Conservation (phyloP, 129 eudicot species). For the Flaveria trinervia region DNA sequence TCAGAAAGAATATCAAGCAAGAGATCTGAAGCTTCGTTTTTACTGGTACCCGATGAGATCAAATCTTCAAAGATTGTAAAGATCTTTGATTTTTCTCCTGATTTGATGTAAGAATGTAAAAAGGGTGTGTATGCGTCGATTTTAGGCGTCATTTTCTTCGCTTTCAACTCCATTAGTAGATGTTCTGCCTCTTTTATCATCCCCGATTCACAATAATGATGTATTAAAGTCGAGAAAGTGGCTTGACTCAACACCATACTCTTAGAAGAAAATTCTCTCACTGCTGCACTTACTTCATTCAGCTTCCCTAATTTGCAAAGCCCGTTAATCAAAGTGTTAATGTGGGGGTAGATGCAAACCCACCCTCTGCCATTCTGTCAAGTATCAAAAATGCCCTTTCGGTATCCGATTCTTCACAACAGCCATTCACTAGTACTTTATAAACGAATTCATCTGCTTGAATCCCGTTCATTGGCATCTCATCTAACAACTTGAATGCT, state of each 20-base stretch:
- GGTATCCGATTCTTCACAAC: conserved; percentile 37
- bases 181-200: conserved; percentile 36
- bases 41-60: conserved; percentile 25
- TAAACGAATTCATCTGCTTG: conserved; percentile 39
- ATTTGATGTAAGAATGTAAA: conserved; percentile 37
- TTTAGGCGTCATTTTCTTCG: conserved; percentile 18
- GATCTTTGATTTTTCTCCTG: conserved; percentile 31
- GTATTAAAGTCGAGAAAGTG: conserved; percentile 33
- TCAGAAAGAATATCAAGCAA: conserved; percentile 27
- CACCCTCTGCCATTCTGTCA: conserved; percentile 32
- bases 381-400: conserved; percentile 37
- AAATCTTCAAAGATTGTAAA: conserved; percentile 30
- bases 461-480: conserved; percentile 40
- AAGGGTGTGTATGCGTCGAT: conserved; percentile 37
- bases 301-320: conserved; percentile 36
- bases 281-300: conserved; percentile 30
- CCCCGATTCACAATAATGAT: conserved; percentile 31
- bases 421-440: conserved; percentile 39
- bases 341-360: conserved; percentile 29
- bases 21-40: conserved; percentile 25
- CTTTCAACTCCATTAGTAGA: conserved; percentile 34
- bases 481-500: conserved; percentile 40
- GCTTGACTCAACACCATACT: conserved; percentile 18
- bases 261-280: conserved; percentile 24
- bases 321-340: conserved; percentile 36